Percentiles rank a stretch among this genome's conserved stretches.
Conservation (phyloP, 345 rosid species). For the Dipteronia sinensis region DNA sequence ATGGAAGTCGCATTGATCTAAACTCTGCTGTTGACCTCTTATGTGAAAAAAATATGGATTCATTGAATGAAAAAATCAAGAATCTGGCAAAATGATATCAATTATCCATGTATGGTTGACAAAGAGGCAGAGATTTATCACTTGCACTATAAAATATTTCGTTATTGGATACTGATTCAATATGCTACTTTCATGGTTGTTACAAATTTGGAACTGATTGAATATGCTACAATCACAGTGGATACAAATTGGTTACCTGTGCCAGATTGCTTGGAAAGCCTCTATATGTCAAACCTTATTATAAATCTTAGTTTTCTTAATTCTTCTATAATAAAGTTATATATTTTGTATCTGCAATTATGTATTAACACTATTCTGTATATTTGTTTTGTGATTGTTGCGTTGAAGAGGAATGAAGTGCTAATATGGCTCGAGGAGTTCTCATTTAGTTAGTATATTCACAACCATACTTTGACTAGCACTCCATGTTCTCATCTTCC, state of each 20-base stretch:
- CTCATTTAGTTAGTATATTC: constrained; percentile 8
- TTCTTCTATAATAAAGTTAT: background rate
- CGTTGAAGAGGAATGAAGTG: constrained; percentile 66
- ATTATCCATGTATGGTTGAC: background rate
- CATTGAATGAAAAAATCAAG: background rate
- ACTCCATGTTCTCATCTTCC: background rate
- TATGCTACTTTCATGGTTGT: background rate
- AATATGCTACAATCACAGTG: background rate
- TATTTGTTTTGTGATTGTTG: constrained; percentile 11
- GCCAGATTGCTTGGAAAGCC: background rate
- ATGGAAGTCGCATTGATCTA: background rate
- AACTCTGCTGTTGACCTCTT: background rate
- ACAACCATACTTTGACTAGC: background rate
- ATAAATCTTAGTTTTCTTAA: background rate
- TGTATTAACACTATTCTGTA: background rate
- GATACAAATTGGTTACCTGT: background rate
- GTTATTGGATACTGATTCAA: background rate
- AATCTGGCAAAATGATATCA: background rate
- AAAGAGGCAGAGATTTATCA: background rate
- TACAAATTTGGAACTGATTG: background rate
- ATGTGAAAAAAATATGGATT: background rate
- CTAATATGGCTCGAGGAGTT: constrained; percentile 73
- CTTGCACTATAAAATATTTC: background rate
- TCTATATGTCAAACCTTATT: background rate
- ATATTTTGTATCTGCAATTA: background rate